Conservation (phyloP, 2,329 filamentous ascomycete genomes). For the Nemania sp. region DNA sequence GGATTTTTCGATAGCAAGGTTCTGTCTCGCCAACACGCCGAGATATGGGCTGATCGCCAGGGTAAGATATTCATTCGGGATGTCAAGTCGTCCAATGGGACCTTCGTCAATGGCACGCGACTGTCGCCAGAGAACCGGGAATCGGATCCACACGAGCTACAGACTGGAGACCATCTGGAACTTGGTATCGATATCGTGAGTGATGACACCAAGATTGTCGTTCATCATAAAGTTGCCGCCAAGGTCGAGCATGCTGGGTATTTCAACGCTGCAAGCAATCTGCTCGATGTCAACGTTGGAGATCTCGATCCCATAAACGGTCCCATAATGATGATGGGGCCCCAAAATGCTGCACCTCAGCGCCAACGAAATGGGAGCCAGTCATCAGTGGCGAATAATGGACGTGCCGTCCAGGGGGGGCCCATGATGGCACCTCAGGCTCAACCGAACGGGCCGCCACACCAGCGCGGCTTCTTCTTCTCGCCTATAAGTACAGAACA, state of each 20-base stretch:
- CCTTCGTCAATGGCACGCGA: slow-evolving; percentile 91
- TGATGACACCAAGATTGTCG: slow-evolving; percentile 97
- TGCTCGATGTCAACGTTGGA: slow-evolving; percentile 88
- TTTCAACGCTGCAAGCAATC: slow-evolving; percentile 72
- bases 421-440: slow-evolving; percentile 53
- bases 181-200: slow-evolving; percentile 98
- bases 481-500: slow-evolving; percentile 92
- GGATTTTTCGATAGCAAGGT: slow-evolving; percentile 99
- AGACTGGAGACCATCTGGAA: slow-evolving; percentile 89
- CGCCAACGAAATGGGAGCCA: slow-evolving; percentile 73
- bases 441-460: slow-evolving; percentile 61
- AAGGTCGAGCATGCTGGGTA: slow-evolving; percentile 95
- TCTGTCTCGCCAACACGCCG: slow-evolving; percentile 91
- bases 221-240: slow-evolving; percentile 97
- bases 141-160: slow-evolving; percentile 91
- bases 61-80: slow-evolving; percentile 96
- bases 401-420: slow-evolving; percentile 60
- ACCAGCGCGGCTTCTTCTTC: slow-evolving; percentile 83
- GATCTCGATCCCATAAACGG: slow-evolving; percentile 84
- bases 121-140: slow-evolving; percentile 94
- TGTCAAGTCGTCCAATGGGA: slow-evolving; percentile 98
- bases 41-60: slow-evolving; percentile 82
- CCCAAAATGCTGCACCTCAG: slow-evolving; percentile 69
- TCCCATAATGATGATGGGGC: slow-evolving; percentile 72
- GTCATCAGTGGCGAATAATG: slow-evolving; percentile 64